These are phyloP conservation scores for Ceratocystis harringtonii DNA, from an alignment of 2,329 filamentous ascomycete species.

Conservation along the genomic window DNA sequence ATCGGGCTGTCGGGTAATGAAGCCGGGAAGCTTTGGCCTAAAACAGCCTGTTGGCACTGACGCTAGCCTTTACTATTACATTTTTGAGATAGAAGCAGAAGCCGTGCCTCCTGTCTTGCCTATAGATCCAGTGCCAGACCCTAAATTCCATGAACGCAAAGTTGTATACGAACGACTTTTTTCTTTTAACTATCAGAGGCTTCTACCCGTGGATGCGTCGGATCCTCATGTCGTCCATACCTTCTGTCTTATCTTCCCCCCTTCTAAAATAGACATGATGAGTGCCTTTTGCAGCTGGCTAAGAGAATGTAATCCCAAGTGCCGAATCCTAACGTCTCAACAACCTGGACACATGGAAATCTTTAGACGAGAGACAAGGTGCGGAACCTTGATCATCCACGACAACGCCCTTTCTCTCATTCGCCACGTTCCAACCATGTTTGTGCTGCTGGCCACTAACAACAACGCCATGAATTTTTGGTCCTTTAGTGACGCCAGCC, in stretches of 20 bases:
- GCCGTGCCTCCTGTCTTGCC: slow-evolving; percentile 2
- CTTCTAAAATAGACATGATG: slow-evolving; percentile 24
- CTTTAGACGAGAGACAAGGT: slow-evolving; percentile 25
- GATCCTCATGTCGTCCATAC: slow-evolving; percentile 20
- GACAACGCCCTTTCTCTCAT: slow-evolving; percentile 28
- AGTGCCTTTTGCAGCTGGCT: slow-evolving; percentile 33
- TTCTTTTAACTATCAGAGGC: slow-evolving; percentile 23
- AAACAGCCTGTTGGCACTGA: slow-evolving; percentile 12
- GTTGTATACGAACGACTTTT: slow-evolving; percentile 23
- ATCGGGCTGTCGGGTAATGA: slow-evolving; percentile 25
- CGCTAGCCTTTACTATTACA: slow-evolving; percentile 25
- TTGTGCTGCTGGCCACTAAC: slow-evolving; percentile 23
- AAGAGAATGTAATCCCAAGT: slow-evolving; percentile 26
- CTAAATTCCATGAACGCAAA: slow-evolving; percentile 17
- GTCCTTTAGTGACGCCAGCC: slow-evolving; percentile 26
- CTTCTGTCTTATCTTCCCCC: slow-evolving; percentile 38
- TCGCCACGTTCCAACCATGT: slow-evolving; percentile 28
- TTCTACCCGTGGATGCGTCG: slow-evolving; percentile 19
- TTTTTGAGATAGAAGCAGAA: slow-evolving; percentile 24
- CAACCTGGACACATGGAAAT: slow-evolving; percentile 32
- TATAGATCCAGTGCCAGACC: neutral
- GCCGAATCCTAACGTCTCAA: slow-evolving; percentile 30
- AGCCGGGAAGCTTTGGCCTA: slow-evolving; percentile 17
- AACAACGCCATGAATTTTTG: slow-evolving; percentile 26
- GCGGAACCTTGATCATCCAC: slow-evolving; percentile 31